Base-by-base conservation (phyloP, 2,329 filamentous ascomycete species). In the Trichoderma gracile region DNA sequence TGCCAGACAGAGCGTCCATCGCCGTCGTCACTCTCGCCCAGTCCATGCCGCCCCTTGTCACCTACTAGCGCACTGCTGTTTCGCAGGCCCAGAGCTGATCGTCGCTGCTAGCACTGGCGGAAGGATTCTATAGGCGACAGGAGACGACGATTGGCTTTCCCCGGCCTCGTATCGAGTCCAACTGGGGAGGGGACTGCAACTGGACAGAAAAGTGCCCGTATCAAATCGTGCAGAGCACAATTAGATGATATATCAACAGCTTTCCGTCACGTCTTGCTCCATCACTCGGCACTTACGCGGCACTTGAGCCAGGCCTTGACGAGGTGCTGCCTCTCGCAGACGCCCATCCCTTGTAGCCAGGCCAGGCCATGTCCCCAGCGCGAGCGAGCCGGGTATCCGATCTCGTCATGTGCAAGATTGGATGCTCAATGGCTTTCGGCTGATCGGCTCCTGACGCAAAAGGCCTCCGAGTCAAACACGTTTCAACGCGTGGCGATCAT, bases 31-130 rank as follows among this genome's bases (percentile, higher is more conserved):
- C 33, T 60, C 27, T 60, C 25, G 23, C 17, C 6, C 33, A 47
- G 49, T 50, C 27, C 33, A 49, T 42, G 45, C 17, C 21, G 21
- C 21, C 56, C 56, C 56, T 59, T 59, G 56, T 59, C 27, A 59
- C 56, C 56, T n/a, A 40, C 59, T 62, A 54, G 49, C 59, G 59
- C 49, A 40, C 27, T 38, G 59, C 49, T 62, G 49, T 46, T 62
- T 46, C 49, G 59, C 49, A 62, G 59, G 19, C 49, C 45, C 47
- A 54, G 59, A 19, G 21, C 59, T 43, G 58, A 53, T 61, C 58
- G 47, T 45, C 47, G 47, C 47, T 21, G 30, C 12, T 50, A 49
- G 21, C n/a, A 38, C 27, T 14, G 17, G 19, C 42, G 25, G 40
- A 23, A 57, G 54, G 25, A 57, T 57, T 23, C 19, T 25, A 21